Evolutionary conservation across 2,329 filamentous ascomycete species (phyloP), one percentile per base, ranked within the genome.

Genomic region (Plectosphaerella sp.): DNA sequence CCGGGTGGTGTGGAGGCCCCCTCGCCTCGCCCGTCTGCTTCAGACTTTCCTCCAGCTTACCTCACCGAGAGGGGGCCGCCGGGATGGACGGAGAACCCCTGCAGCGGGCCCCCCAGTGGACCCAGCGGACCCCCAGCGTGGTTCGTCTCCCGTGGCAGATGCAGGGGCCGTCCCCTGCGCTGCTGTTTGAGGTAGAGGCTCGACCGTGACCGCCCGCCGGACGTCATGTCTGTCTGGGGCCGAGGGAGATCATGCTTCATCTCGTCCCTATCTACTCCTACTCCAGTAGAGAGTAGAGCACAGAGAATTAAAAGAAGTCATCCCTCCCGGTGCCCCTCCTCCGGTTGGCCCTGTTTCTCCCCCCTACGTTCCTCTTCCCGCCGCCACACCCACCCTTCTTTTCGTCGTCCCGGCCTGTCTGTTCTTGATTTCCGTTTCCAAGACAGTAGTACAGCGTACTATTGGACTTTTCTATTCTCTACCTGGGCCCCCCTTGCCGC

Each of bases 361-460:
- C 41, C 41, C 41, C 18, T 43, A 16, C 41, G 16, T 43, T 18
- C 41, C 16, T 43, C 41, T 18, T 39, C 37, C 37, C 28, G 7
- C 37, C 37, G 11, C 37, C 37, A 41, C 37, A 14, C 15, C 22
- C 22, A 22, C 22, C 28, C 28, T 33, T 33, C 8, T 33, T 33
- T 43, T 18, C 37, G 15, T 43, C 41, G 41, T 18, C 18, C 41
- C 41, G n/a, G 22, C 22, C n/a, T 41, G 12, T 12, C 41, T 43
- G 41, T 18, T 43, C 18, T 20, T 20, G 16, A 43, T 43, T 43
- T 43, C n/a, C n/a, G 11, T 43, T 43, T 43, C 41, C 41, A 43
- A 43, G 41, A 43, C 41, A 43, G 41, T 43, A 43, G 41, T 43
- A 43, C 41, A 43, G 41, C 41, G 41, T 43, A 43, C 41, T 43